A percentile compares a stretch with the other conserved stretches of the same genome.
Conservation (phyloP, 176 grass and related monocot genomes). For the Cenchrus americanus region DNA sequence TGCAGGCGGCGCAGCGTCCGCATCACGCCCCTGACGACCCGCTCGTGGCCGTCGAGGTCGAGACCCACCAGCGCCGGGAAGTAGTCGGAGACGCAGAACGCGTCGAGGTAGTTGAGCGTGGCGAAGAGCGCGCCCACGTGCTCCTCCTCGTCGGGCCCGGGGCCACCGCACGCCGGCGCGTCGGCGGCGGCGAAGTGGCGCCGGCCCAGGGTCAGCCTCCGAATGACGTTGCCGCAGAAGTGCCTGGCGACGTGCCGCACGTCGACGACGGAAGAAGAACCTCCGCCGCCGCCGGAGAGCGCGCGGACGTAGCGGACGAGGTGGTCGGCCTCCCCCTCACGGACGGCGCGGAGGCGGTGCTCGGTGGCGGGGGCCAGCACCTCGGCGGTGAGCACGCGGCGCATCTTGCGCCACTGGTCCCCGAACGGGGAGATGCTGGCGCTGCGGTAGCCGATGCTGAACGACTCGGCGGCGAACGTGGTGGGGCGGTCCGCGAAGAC, state of each 20-base stretch:
- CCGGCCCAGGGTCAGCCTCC: constrained; percentile 44
- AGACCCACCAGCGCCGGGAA: constrained; percentile 44
- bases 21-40: constrained; percentile 26
- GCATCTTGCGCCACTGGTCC: constrained; percentile 76
- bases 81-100: constrained; percentile 62
- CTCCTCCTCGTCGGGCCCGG: constrained; percentile 45
- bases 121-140: constrained; percentile 46
- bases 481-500: constrained; percentile 50
- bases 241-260: constrained; percentile 38
- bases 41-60: constrained; percentile 60
- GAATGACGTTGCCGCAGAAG: constrained; percentile 53
- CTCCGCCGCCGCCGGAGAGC: background rate
- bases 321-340: constrained; percentile 56
- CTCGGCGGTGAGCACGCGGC: constrained; percentile 50
- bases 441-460: constrained; percentile 46
- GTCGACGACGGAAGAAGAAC: constrained; percentile 22
- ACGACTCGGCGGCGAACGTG: constrained; percentile 46
- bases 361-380: constrained; percentile 40
- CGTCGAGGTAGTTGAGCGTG: constrained; percentile 37
- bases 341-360: background rate
- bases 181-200: constrained; percentile 30
- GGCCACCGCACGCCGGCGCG: background rate
- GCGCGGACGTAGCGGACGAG: constrained; percentile 33
- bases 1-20: constrained; percentile 39
- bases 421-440: constrained; percentile 49